Percentiles rank a stretch among this genome's conserved stretches.
phyloP scores from a whole-genome alignment of 2,329 filamentous ascomycete species.

The Pseudogymnoascus pannorum region DNA sequence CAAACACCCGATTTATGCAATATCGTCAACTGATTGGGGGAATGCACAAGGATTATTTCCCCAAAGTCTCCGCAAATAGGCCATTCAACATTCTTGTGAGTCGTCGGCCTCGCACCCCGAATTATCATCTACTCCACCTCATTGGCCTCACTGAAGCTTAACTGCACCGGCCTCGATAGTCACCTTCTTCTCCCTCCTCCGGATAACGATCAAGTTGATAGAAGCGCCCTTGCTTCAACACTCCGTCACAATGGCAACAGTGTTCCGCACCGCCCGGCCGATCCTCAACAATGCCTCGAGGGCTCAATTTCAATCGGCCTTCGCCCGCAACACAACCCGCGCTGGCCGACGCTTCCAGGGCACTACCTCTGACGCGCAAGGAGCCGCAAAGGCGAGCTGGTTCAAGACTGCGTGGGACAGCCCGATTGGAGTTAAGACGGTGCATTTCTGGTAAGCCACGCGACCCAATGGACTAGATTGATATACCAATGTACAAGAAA shows the following conservation, averaged over 20 bases:
- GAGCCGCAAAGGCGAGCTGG: constrained; percentile 42
- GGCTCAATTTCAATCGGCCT: constrained; percentile 47
- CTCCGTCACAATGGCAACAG: constrained; percentile 23
- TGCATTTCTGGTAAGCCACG: constrained; percentile 81
- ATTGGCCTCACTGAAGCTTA: background rate
- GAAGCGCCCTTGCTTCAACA: constrained; percentile 2
- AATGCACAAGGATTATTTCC: constrained; percentile 8
- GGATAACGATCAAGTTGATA: constrained; percentile 1
- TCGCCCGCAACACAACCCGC: constrained; percentile 15
- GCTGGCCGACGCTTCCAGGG: constrained; percentile 62
- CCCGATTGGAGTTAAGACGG: constrained; percentile 78
- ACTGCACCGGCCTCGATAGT: background rate
- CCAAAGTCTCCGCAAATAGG: constrained; percentile 6
- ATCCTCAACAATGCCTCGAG: constrained; percentile 46
- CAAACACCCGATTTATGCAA: constrained; percentile 8
- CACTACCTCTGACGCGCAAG: constrained; percentile 45
- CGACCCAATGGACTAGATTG: background rate
- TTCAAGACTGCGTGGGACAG: constrained; percentile 80
- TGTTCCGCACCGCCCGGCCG: constrained; percentile 48
- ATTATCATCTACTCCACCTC: constrained; percentile 5
- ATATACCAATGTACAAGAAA: constrained; percentile 7
- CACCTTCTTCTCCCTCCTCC: background rate
- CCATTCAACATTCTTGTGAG: constrained; percentile 6
- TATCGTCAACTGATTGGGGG: background rate
- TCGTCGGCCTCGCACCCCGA: constrained; percentile 6